These are phyloP conservation scores for Austroboletus niveus DNA, from an alignment of 1,284 basidiomycete species.

Conservation along the genomic window DNA sequence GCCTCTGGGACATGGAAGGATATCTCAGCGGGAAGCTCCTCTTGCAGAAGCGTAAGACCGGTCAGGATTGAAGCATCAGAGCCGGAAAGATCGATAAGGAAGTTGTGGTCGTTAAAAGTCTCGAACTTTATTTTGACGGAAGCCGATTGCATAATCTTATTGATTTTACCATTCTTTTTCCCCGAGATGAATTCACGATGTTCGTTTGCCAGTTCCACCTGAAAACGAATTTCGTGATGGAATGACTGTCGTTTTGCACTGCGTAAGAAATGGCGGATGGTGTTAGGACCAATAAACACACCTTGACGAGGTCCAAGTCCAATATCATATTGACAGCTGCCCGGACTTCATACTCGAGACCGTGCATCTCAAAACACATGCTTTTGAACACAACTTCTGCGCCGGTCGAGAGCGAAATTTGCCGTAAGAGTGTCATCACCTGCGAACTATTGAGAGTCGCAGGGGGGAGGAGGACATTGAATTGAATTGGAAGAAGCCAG, in stretches of 20 bases:
- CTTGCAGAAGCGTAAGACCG: conserved; percentile 88
- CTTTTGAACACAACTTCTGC: conserved; percentile 97
- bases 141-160: conserved; percentile 96
- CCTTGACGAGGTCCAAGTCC: conserved; percentile 90
- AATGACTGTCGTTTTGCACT: conserved; percentile 56
- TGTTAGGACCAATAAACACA: conserved; percentile 27
- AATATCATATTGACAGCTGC: conserved; percentile 84
- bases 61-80: conserved; percentile 82
- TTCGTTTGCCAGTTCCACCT: conserved; percentile 97
- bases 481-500: conserved; percentile 92
- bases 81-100: conserved; percentile 92
- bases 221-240: conserved; percentile 97
- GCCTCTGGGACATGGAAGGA: conserved; percentile 98
- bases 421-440: conserved; percentile 83
- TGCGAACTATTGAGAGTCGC: conserved; percentile 81
- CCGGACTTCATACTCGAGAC: conserved; percentile 91
- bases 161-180: conserved; percentile 98
- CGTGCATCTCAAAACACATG: conserved; percentile 97
- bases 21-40: conserved; percentile 97
- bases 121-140: conserved; percentile 99
- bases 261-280: conserved; percentile 3
- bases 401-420: conserved; percentile 84
- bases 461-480: conserved; percentile 87
- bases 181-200: conserved; percentile 98
- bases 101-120: conserved; percentile 98